Percentiles rank a stretch among this genome's conserved stretches.
Evolutionary conservation across 768 basidiomycete genomes (phyloP).

Genomic region (Lactarius tabidus): DNA sequence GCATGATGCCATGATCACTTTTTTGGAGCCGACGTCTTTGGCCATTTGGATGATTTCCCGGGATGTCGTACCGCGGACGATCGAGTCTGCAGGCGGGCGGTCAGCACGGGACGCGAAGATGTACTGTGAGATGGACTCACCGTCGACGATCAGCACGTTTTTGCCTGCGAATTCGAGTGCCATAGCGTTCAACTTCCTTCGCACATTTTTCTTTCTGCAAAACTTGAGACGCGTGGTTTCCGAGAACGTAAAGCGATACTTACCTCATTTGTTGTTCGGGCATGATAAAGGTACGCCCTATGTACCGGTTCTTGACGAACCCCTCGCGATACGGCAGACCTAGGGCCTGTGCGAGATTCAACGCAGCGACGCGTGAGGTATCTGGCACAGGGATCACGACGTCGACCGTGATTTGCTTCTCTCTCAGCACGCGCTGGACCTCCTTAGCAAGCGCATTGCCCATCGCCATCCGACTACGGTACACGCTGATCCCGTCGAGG

Average conservation of each 20-base stretch:
- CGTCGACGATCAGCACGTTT: constrained; percentile 93
- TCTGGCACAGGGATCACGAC: constrained; percentile 99
- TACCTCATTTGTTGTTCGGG: constrained; percentile 95
- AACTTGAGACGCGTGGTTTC: background rate
- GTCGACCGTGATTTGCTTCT: constrained; percentile 71
- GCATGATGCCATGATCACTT: constrained; percentile 94
- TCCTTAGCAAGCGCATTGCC: constrained; percentile 91
- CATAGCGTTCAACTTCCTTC: constrained; percentile 97
- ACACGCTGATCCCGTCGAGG: constrained; percentile 94
- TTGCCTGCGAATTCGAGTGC: constrained; percentile 91
- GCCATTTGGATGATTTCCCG: constrained; percentile 99
- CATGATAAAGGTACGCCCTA: constrained; percentile 99
- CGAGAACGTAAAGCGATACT: constrained; percentile 1
- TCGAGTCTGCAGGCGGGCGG: constrained; percentile 68
- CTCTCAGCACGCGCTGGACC: constrained; percentile 67
- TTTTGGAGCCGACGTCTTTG: constrained; percentile 95
- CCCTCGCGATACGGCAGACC: constrained; percentile 93
- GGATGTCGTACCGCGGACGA: constrained; percentile 97
- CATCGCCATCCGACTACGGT: constrained; percentile 99
- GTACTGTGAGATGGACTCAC: constrained; percentile 41
- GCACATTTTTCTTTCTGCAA: constrained; percentile 83
- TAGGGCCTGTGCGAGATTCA: constrained; percentile 91
- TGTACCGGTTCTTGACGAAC: constrained; percentile 98
- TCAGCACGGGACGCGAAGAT: constrained; percentile 4
- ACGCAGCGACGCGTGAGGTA: constrained; percentile 91